Evolutionary conservation across 352 stramenopile species (phyloP).

Genomic region (Phytophthora boehmeriae): DNA sequence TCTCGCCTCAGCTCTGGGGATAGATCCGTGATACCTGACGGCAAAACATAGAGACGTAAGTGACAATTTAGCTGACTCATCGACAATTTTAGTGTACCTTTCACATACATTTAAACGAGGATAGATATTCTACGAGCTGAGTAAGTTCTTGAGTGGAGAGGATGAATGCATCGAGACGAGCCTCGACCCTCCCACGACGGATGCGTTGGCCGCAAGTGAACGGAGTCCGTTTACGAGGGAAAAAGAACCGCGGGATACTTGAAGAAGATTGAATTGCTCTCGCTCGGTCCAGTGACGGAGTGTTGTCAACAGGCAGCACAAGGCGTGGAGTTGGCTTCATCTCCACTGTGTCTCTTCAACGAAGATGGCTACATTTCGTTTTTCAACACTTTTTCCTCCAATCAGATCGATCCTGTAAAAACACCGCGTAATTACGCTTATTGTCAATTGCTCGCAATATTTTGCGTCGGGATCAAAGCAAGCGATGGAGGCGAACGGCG

Average conservation of each 20-base stretch:
- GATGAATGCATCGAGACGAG: conserved; percentile 23
- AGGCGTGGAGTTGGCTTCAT: neutral
- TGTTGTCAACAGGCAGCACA: conserved; percentile 2
- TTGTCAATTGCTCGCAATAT: neutral
- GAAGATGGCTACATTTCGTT: conserved; percentile 2
- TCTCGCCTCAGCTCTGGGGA: conserved; percentile 16
- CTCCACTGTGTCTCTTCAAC: neutral
- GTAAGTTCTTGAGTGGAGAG: conserved; percentile 23
- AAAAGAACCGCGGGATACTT: conserved; percentile 60
- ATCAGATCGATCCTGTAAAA: conserved; percentile 5
- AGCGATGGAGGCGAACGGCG: conserved; percentile 20
- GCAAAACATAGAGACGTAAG: neutral
- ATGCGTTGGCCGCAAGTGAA: conserved; percentile 34
- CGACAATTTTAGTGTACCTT: neutral
- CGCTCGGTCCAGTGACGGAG: no score
- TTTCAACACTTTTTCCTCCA: conserved; percentile 17
- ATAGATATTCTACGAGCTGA: conserved; percentile 21
- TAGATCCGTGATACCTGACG: conserved; percentile 5
- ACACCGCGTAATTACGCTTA: neutral
- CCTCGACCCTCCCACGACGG: conserved; percentile 14
- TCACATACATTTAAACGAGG: conserved; percentile 24
- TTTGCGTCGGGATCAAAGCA: conserved; percentile 15
- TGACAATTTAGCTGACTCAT: neutral
- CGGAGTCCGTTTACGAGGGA: conserved; percentile 30
- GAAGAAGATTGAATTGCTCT: conserved; percentile 5